Percentiles rank a stretch among this genome's conserved stretches.
Evolutionary conservation across 140 eudicot genomes (phyloP).

Genomic region (Cichorium intybus): DNA sequence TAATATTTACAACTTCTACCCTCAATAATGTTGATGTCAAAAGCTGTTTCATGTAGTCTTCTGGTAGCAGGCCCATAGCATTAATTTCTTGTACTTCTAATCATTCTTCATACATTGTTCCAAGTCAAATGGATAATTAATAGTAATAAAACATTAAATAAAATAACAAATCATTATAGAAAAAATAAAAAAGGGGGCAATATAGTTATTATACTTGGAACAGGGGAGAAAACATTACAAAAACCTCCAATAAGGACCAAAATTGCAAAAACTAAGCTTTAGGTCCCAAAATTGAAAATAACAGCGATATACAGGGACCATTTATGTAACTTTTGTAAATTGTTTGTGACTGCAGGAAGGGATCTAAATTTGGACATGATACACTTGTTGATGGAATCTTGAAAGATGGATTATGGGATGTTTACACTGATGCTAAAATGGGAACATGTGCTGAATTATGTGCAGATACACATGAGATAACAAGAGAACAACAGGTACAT

Average conservation of each 20-base stretch:
- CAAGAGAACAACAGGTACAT: slow-evolving; percentile 92
- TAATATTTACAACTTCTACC: background rate
- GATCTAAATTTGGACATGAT: slow-evolving; percentile 93
- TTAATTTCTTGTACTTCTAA: too few species aligned
- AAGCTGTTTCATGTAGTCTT: slow-evolving; percentile 7
- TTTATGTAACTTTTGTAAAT: background rate
- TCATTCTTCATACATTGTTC: background rate
- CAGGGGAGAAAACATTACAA: background rate
- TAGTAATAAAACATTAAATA: too few species aligned
- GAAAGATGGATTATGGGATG: slow-evolving; percentile 95
- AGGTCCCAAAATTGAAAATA: background rate
- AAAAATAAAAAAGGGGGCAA: background rate
- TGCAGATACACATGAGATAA: slow-evolving; percentile 70
- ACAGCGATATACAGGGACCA: background rate
- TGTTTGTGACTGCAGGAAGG: slow-evolving; percentile 60
- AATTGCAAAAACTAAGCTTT: background rate
- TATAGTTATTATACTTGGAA: background rate
- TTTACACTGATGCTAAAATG: slow-evolving; percentile 75
- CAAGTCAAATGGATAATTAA: background rate
- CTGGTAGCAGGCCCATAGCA: background rate
- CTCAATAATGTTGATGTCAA: background rate
- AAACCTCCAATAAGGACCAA: background rate
- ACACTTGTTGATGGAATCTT: slow-evolving; percentile 83
- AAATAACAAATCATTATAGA: background rate
- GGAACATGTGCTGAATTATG: slow-evolving; percentile 92